phyloP scores from a whole-genome alignment of 305 asterid genomes.

The Solanum chacoense region DNA sequence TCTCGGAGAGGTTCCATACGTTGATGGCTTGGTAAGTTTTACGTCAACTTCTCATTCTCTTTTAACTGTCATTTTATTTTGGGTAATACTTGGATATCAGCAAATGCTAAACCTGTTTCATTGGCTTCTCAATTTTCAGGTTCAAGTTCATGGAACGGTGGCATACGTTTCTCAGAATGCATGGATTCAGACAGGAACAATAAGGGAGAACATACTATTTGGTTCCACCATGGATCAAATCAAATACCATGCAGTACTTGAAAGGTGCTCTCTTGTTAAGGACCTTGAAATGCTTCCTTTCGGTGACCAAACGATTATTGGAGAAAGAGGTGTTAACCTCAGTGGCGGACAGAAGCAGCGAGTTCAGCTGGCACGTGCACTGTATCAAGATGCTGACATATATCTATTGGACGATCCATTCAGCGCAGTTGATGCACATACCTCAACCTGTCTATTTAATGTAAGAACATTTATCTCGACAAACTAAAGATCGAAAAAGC shows the following conservation, averaged over 20 bases:
- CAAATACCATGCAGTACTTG: conserved; percentile 10
- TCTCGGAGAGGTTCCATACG: conserved; percentile 13
- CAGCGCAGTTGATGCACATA: conserved; percentile 20
- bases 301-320: conserved; percentile 10
- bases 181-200: conserved; percentile 18
- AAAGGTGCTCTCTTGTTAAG: conserved; percentile 9
- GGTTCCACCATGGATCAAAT: conserved; percentile 1
- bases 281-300: conserved; percentile 11
- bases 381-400: conserved; percentile 13
- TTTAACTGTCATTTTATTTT: not conserved
- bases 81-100: not conserved
- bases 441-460: conserved; percentile 10
- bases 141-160: conserved; percentile 8
- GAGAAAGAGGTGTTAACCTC: conserved; percentile 18
- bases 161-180: conserved; percentile 15
- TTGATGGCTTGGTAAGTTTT: conserved; percentile 11
- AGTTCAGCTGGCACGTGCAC: conserved; percentile 18
- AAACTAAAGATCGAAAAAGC: not conserved
- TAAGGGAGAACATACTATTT: conserved; percentile 10
- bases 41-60: not conserved
- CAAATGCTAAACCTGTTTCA: not conserved
- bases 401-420: conserved; percentile 19
- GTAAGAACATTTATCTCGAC: not conserved
- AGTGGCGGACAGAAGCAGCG: conserved; percentile 19
- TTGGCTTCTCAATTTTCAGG: conserved; percentile 3